phyloP scores from a whole-genome alignment of 2,329 filamentous ascomycete genomes.

The Alternaria burnsii region DNA sequence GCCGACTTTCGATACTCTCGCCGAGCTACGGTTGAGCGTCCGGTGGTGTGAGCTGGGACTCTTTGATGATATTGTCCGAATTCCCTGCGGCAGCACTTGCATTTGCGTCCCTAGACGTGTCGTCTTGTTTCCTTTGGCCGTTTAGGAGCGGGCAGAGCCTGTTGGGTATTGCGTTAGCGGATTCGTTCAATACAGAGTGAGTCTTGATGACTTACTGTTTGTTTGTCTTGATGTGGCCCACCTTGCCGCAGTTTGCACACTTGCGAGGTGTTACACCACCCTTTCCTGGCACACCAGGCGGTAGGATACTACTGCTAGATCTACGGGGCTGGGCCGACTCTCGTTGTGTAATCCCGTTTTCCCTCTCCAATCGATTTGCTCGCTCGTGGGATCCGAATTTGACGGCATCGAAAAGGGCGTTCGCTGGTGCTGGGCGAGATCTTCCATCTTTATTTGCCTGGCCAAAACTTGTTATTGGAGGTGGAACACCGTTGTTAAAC shows the following conservation, averaged over 20 bases:
- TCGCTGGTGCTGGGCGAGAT: background rate
- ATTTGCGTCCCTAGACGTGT: slow-evolving; percentile 49
- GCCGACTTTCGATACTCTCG: background rate
- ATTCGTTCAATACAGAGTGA: background rate
- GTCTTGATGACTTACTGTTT: slow-evolving; percentile 73
- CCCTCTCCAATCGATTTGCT: background rate
- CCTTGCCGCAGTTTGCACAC: slow-evolving; percentile 96
- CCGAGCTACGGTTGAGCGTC: background rate
- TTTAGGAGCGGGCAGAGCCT: slow-evolving; percentile 52
- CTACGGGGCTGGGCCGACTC: background rate
- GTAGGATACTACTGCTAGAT: background rate
- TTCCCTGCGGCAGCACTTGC: slow-evolving; percentile 32
- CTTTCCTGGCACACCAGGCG: slow-evolving; percentile 45
- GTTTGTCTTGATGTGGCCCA: slow-evolving; percentile 98
- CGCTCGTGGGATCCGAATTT: background rate
- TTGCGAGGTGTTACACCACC: slow-evolving; percentile 73
- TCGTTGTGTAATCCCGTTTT: background rate
- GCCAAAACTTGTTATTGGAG: background rate
- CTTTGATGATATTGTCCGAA: accelerated
- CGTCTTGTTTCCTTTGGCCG: slow-evolving; percentile 49
- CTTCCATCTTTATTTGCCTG: background rate
- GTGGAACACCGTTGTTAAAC: background rate
- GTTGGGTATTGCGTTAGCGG: slow-evolving; percentile 26
- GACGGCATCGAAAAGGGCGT: background rate
- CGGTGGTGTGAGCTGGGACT: background rate